Percentiles rank a stretch among this genome's conserved stretches.
Evolutionary conservation across 495 filamentous ascomycete species (phyloP).

Genomic region (Trichoderma erinaceum): DNA sequence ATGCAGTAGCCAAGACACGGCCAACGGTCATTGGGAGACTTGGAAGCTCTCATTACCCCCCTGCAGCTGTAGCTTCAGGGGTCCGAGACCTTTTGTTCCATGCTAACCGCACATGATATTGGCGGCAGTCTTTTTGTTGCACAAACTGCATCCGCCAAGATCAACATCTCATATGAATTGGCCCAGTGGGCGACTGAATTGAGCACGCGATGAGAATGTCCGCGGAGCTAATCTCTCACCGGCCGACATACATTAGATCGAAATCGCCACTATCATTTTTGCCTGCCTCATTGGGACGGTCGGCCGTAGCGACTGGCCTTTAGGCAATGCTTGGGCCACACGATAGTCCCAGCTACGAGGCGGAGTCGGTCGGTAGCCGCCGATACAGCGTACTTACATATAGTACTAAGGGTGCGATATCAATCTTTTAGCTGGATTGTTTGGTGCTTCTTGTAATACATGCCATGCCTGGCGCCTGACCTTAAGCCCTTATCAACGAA

Average conservation of each 20-base stretch:
- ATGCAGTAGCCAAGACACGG: slow-evolving; percentile 1
- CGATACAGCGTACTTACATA: neutral
- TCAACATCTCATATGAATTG: neutral
- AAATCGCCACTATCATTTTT: neutral
- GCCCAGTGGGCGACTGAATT: neutral
- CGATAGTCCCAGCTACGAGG: neutral
- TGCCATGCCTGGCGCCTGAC: too few species aligned
- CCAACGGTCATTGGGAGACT: neutral
- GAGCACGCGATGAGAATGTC: neutral
- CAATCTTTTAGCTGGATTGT: neutral
- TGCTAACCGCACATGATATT: neutral
- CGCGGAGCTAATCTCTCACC: neutral
- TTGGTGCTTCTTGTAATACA: neutral
- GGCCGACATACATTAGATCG: neutral
- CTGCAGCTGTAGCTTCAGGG: neutral
- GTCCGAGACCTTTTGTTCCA: neutral
- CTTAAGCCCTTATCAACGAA: too few species aligned
- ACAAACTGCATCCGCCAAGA: neutral
- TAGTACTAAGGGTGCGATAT: neutral
- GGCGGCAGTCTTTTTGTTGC: neutral
- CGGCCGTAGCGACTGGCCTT: neutral
- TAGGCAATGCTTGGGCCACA: neutral
- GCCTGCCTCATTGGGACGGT: neutral
- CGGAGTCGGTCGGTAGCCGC: neutral
- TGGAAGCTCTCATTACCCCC: neutral